Conservation (phyloP, 2,329 filamentous ascomycete genomes). For the Phaeoacremonium minimum region DNA sequence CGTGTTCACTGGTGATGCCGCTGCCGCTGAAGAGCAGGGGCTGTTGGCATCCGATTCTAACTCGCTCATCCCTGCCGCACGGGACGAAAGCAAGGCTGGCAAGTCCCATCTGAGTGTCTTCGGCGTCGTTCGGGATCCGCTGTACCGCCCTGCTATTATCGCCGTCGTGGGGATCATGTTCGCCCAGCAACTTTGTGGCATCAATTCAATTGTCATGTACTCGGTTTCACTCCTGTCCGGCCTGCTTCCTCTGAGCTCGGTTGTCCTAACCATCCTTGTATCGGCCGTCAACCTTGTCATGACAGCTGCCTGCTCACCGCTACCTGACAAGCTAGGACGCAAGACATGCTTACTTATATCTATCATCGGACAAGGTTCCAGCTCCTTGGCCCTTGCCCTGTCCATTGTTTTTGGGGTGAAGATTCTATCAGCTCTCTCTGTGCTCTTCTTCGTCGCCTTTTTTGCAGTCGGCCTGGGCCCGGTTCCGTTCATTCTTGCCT, state of each 20-base stretch:
- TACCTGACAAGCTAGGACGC: conserved; percentile 83
- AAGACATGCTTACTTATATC: conserved; percentile 81
- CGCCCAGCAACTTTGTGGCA: conserved; percentile 86
- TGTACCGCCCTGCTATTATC: conserved; percentile 69
- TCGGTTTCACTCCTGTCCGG: conserved; percentile 83
- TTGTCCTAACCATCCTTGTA: conserved; percentile 80
- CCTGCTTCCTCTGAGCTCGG: conserved; percentile 76
- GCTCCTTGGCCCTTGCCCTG: conserved; percentile 71
- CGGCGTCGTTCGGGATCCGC: conserved; percentile 61
- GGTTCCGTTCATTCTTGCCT: conserved; percentile 90
- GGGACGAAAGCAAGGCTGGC: conserved; percentile 2
- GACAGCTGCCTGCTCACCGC: conserved; percentile 74
- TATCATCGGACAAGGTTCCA: conserved; percentile 78
- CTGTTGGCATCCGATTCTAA: conserved; percentile 45
- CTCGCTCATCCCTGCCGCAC: conserved; percentile 14
- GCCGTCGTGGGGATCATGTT: conserved; percentile 90
- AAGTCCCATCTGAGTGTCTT: conserved; percentile 52
- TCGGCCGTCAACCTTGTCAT: conserved; percentile 82
- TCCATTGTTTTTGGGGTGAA: conserved; percentile 73
- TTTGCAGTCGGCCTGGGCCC: conserved; percentile 91
- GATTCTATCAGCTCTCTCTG: conserved; percentile 73
- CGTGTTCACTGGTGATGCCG: conserved; percentile 30
- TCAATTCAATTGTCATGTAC: conserved; percentile 99
- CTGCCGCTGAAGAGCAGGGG: conserved; percentile 62
- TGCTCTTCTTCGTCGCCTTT: conserved; percentile 80